Base-by-base conservation (phyloP, 371 early-diverging fungal species). In the Apophysomyces sp. region DNA sequence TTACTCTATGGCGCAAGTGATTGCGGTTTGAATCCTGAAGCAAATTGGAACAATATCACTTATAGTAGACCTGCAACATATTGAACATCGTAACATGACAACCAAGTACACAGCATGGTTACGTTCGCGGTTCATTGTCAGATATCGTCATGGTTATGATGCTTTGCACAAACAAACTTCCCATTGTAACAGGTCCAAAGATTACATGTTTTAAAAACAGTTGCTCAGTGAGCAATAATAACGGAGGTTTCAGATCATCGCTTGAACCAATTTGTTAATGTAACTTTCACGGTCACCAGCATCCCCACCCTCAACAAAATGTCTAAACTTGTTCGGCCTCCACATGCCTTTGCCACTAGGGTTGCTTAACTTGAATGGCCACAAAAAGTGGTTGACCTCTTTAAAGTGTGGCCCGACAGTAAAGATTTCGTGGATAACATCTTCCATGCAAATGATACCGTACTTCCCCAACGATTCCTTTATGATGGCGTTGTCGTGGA, bases 271-370 rank as follows among this genome's bases (percentile, higher is more conserved):
- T 37, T 85, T 87, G 84, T 98, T 98, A 84, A 99, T 96, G 72
- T 89, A 81, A 76, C 89, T 83, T 80, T 98, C 97, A 74, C 98
- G 95, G 87, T 99, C 93, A 71, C 99, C 99, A 68, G 86, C 80
- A 78, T 96, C 93, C 68, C 99, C 99, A 70, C 99, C 99, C 84
- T 99, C 94, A 39, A 96, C 89, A 81, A 97, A 99, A 88, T 97
- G 96, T 56, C 83, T 85, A 52, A 88, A 81, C 88, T 99, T 99
- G 89, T 95, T 92, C 56, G 89, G 91, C 61, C 81, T 83, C 93
- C 90, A 99, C 52, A 97, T 96, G 62, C 94, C 98, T 34, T 71
- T 71, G 1, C 67, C 67, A 64, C 78, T 96, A 63, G 99, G 99
- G 83, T 93, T 94, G 74, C 91, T 92, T 56, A 99, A 88, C 82